Base-by-base conservation (phyloP, 441 rosid species). In the Viola pubescens region DNA sequence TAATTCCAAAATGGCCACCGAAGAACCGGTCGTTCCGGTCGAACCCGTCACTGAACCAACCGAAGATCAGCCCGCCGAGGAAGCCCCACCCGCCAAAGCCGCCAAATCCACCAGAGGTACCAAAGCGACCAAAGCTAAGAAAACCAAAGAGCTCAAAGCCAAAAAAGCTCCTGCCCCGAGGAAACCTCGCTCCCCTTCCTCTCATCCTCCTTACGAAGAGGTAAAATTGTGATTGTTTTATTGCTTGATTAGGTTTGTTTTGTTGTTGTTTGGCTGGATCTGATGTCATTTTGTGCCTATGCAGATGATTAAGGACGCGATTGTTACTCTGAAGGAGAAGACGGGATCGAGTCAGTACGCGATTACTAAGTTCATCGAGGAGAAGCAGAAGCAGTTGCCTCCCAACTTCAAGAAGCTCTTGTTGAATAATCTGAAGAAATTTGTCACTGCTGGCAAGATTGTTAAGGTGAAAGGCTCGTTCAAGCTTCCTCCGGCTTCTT, bases 291-390 rank as follows among this genome's bases (percentile, higher is more conserved):
- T 52, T 37, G 9, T 16, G 43, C 14, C 26, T 58, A 12, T 70
- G 44, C 67, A 91, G 97, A 89, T 91, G 96, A 75, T 91, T 1
- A 83, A 78, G 60, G 95, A 85, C 0, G 95, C 95, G 3, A 87
- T 91, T 38, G 75, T 73, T 14, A 76, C 86, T 9, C 51, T 91
- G 82, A 91, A 91, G 69, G 98, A 89, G 73, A 87, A 70, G 71
- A 79, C 80, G 2, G 96, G 98, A 47, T 91, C 98, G 44, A 91
- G 96, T 57, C 96, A 88, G 72, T 80, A 88, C 54, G 98, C 97
- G 38, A 91, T 91, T 61, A 73, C 87, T 19, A 91, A 89, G 67
- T 82, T 87, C 73, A 71, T 81, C 1, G 97, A 91, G 41, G 97
- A 84, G 78, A 91, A 87, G 68, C 86, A 89, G 0, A 87, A 87